These are phyloP conservation scores for Nannochloropsis gaditana DNA, from an alignment of 108 stramenopile species.

Conservation along the genomic window DNA sequence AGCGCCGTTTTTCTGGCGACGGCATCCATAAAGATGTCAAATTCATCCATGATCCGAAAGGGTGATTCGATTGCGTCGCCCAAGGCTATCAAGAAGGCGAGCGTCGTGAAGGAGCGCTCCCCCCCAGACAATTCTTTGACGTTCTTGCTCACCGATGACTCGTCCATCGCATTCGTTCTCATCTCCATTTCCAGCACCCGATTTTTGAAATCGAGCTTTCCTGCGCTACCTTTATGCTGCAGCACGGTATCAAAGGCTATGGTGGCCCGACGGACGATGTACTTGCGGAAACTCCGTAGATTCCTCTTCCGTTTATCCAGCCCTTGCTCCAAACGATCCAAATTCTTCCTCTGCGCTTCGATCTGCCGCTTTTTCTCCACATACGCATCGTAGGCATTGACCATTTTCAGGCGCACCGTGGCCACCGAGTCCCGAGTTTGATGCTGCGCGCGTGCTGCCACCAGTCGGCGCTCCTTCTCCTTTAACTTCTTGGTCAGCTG, in stretches of 20 bases:
- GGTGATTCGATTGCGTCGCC: conserved; percentile 84
- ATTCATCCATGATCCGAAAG: conserved; percentile 96
- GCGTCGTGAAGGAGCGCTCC: conserved; percentile 68
- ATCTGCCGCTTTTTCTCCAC: conserved; percentile 7
- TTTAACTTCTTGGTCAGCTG: neutral
- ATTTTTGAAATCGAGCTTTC: conserved; percentile 39
- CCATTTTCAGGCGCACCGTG: neutral
- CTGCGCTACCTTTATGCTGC: conserved; percentile 43
- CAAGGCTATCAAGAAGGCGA: conserved; percentile 81
- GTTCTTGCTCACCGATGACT: conserved; percentile 28
- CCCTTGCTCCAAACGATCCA: neutral
- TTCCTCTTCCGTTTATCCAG: conserved; percentile 23
- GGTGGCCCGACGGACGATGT: conserved; percentile 18
- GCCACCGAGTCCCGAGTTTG: neutral
- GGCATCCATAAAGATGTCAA: conserved; percentile 94
- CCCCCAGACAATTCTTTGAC: conserved; percentile 48
- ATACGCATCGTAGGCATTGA: neutral
- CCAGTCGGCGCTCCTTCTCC: neutral
- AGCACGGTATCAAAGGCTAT: conserved; percentile 40
- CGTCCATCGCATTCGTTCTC: conserved; percentile 36
- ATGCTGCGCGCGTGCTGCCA: neutral
- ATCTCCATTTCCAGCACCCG: conserved; percentile 35
- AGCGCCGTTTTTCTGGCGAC: conserved; percentile 75
- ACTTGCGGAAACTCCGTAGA: neutral
- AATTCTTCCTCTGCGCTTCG: neutral